A percentile compares a stretch with the other conserved stretches of the same genome.
These are phyloP conservation scores for Pestalotiopsis sp. DNA, from an alignment of 2,329 filamentous ascomycete genomes.

Conservation along the genomic window DNA sequence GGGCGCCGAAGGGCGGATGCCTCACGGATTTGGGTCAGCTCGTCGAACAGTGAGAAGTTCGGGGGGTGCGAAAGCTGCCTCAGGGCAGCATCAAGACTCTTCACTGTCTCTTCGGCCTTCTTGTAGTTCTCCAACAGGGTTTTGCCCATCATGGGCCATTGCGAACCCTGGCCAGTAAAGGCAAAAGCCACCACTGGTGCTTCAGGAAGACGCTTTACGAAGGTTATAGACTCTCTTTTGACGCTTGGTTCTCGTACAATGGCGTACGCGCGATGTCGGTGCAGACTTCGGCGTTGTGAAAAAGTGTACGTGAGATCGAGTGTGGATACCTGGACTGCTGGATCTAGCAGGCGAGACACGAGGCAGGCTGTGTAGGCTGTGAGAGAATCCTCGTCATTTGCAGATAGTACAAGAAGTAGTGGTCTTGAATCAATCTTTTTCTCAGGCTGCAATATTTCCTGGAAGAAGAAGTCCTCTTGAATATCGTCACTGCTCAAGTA, in stretches of 20 bases:
- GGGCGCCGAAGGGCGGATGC: neutral
- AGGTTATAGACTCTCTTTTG: neutral
- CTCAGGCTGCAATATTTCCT: neutral
- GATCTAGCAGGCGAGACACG: neutral
- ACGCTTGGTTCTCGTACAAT: neutral
- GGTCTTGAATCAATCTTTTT: neutral
- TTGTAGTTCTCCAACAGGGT: neutral
- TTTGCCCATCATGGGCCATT: conserved; percentile 4
- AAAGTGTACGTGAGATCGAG: neutral
- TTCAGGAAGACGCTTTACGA: neutral
- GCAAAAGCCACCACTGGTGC: neutral
- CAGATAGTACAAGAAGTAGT: neutral
- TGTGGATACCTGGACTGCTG: neutral
- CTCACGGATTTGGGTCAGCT: neutral
- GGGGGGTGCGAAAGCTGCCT: neutral
- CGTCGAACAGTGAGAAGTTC: neutral
- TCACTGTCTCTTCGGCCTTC: neutral
- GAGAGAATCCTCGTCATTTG: neutral
- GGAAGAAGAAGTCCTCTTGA: neutral
- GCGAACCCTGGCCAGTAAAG: conserved; percentile 7
- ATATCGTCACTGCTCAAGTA: neutral
- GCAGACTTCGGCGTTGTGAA: neutral
- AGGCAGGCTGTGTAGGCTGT: neutral
- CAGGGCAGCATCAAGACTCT: neutral
- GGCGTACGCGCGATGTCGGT: neutral